Evolutionary conservation across 139 green algal genomes (phyloP).

Genomic region (Klebsormidium nitens): DNA sequence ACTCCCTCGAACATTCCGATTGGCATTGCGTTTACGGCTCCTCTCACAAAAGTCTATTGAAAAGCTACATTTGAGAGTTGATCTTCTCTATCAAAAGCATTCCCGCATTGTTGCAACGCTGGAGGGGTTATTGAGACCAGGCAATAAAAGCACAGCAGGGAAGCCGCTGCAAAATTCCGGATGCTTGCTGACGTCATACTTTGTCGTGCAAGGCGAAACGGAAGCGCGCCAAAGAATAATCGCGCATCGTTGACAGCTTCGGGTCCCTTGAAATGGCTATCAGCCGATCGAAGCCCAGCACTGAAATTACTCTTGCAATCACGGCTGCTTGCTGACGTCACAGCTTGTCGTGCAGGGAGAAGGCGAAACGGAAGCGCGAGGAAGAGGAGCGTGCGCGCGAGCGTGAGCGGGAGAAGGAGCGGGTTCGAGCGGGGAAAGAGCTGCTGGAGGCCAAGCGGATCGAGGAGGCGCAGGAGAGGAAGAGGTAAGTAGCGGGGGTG

Average conservation of each 20-base stretch:
- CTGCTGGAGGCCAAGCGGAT: conserved; percentile 54
- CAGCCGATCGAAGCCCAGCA: not conserved
- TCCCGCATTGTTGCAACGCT: not conserved
- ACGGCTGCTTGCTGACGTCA: not conserved
- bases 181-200: not conserved
- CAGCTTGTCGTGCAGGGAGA: conserved; percentile 32
- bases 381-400: conserved; percentile 66
- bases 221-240: too few species aligned
- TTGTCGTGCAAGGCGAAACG: not conserved
- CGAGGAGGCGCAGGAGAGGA: conserved; percentile 63
- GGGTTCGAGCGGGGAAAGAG: conserved; percentile 57
- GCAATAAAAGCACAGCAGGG: not conserved
- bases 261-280: not conserved
- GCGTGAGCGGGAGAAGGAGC: conserved; percentile 59
- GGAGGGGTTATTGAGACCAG: not conserved
- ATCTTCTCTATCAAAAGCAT: not conserved
- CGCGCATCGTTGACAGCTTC: too few species aligned
- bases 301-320: not conserved
- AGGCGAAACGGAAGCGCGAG: conserved; percentile 45
- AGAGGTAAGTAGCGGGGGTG: conserved; percentile 28
- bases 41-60: not conserved
- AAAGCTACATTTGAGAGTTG: not conserved
- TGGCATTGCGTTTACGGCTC: not conserved
- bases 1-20: not conserved
- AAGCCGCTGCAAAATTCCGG: not conserved